Base-by-base conservation (phyloP, 2,329 filamentous ascomycete species). In the Exophiala dermatitidis region DNA sequence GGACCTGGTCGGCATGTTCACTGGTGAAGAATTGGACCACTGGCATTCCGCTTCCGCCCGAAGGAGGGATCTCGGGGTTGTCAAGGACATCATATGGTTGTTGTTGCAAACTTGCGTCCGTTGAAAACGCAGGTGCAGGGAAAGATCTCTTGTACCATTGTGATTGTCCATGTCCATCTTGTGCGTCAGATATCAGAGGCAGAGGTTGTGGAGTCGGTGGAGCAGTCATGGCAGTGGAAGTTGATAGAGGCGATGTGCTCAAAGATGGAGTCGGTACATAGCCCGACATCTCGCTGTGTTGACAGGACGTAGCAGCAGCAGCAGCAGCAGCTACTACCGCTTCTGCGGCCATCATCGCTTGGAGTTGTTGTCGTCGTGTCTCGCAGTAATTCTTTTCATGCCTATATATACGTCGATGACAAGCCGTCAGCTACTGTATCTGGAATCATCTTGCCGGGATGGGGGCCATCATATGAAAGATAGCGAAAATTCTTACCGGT, bases 401-500 rank as follows among this genome's bases (percentile, higher is more conserved):
- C 19, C 38, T 41, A 9, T 41, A 38, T 38, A 12, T 19, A 19
- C 19, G 19, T 19, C 19, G 19, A 19, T 19, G 19, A 19, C 19
- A 19, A 19, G 19, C 19, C 19, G 19, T 19, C 5, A 10, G n/a
- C 36, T 4, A 26, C 26, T 26, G 10, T 30, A 28, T 43, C 12
- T 28, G 40, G 12, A 29, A 6, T 12, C 40, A 10, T 5, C 10
- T n/a, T 38, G 36, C 10, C 5, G 9, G 5, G 36, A 38, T 38
- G 36, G 9, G 5, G 36, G 9, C 6, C 5, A 4, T 41, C 10
- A 5, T 19, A 41, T 26, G 38, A 26, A 41, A 6, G 38, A 41
- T 6, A 41, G n/a, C 36, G 19, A 19, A 19, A 19, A 41, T 5
- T 5, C 54, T 48, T 48, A 53, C 51, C 55, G 46, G 12, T 52